Base-by-base conservation (phyloP, 176 grass and related monocot genomes). In the Lolium rigidum region DNA sequence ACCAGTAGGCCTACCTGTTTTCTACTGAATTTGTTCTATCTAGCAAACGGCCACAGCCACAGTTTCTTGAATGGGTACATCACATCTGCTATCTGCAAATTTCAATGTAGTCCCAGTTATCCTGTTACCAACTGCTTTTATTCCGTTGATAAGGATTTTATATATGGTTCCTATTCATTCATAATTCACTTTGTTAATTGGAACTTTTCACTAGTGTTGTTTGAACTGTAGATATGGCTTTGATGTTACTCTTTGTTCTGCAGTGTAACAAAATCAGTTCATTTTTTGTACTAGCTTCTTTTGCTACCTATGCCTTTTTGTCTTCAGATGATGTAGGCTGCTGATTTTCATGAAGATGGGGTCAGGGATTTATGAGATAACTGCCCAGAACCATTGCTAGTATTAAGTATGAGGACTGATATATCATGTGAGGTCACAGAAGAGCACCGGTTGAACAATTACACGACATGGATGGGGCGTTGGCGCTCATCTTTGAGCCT, bases 331-430 rank as follows among this genome's bases (percentile, higher is more conserved):
- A 43, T n/a, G 0, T 70, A 43, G 16, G 9, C 18, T 44, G 8
- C 10, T 70, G 17, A 44, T n/a, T 70, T 21, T 21, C 9, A n/a
- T 70, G 95, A 98, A 83, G 89, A 87, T 82, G 63, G 82, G 52
- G 83, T 65, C 78, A 87, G 6, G 38, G 67, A 78, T 81, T 92
- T 93, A 70, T 81, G 90, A 60, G 81, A 90, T 46, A 92, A 89
- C 84, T 98, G 88, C 78, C 78, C 90, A 49, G 90, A 84, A 21
- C 66, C 62, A 44, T 92, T 98, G 79, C 74, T 92, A 35, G 31
- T 35, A 28, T 59, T 92, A 70, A 28, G 85, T 65, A 47, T 66
- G 83, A 87, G 12, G 76, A 91, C 77, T 80, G 60, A 86, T 81
- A 82, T 83, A 69, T 81, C 82, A 78, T 69, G 47, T 75, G 90